Evolutionary conservation across 163 green algal genomes (phyloP).

Genomic region (Smithsoniella earleae): DNA sequence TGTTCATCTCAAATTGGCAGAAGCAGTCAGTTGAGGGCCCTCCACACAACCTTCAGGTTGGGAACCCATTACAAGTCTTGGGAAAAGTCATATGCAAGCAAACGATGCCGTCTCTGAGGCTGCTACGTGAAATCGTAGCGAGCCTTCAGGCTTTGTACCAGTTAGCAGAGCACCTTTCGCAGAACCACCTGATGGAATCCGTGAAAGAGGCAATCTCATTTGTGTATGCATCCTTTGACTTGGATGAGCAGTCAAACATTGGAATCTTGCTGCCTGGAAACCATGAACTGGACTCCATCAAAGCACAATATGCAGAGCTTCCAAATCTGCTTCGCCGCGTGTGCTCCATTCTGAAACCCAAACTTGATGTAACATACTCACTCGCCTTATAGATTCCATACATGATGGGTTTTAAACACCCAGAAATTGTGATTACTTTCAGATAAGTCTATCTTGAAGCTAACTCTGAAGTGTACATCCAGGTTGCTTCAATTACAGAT

Average conservation of each 20-base stretch:
- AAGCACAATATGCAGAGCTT: constrained; percentile 1
- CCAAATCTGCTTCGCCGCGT: not conserved
- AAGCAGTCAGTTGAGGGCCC: not conserved
- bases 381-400: too few species aligned
- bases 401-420: too few species aligned
- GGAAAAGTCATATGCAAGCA: not conserved
- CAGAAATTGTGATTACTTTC: too few species aligned
- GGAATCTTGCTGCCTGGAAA: constrained; percentile 23
- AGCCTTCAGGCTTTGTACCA: not conserved
- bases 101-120: not conserved
- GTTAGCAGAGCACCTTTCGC: not conserved
- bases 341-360: not conserved
- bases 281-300: not conserved
- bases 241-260: not conserved
- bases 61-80: not conserved
- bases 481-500: too few species aligned
- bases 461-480: too few species aligned
- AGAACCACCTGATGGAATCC: not conserved
- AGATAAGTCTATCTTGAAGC: too few species aligned
- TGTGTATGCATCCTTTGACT: constrained; percentile 25
- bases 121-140: not conserved
- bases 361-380: not conserved
- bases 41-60: not conserved
- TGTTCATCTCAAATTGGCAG: not conserved
- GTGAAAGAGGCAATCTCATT: not conserved